These are phyloP conservation scores for Plasmodium ovale DNA, from an alignment of 169 alveolate genomes.

Conservation along the genomic window DNA sequence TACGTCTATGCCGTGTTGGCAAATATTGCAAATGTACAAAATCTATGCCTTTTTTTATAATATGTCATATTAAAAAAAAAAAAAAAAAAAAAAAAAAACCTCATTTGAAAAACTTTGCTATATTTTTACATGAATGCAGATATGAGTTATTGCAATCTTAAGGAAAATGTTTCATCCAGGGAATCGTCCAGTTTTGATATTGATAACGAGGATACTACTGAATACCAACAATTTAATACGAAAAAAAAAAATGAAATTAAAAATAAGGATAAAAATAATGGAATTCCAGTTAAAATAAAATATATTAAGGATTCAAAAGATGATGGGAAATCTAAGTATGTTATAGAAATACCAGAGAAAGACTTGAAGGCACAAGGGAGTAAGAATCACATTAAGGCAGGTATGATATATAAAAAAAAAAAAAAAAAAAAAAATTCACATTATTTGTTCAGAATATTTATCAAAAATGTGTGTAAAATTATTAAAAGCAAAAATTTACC, in stretches of 20 bases:
- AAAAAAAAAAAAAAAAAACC: too few relatives aligned
- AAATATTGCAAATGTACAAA: too few relatives aligned
- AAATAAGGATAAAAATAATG: conserved; percentile 5
- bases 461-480: background rate
- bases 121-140: background rate
- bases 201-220: too few relatives aligned
- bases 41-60: too few relatives aligned
- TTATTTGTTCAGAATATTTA: background rate
- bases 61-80: too few relatives aligned
- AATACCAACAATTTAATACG: too few relatives aligned
- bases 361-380: conserved; percentile 17
- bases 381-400: conserved; percentile 44
- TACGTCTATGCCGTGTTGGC: too few relatives aligned
- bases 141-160: conserved; percentile 27
- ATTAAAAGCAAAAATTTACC: background rate
- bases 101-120: too few relatives aligned
- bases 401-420: background rate
- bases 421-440: background rate
- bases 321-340: conserved; percentile 69
- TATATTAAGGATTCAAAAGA: conserved; percentile 38
- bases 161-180: conserved; percentile 3
- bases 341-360: conserved; percentile 54
- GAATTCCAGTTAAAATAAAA: conserved; percentile 67
- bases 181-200: too few relatives aligned
- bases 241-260: background rate